phyloP scores from a whole-genome alignment of 345 rosid genomes.

The Physaria fendleri region DNA sequence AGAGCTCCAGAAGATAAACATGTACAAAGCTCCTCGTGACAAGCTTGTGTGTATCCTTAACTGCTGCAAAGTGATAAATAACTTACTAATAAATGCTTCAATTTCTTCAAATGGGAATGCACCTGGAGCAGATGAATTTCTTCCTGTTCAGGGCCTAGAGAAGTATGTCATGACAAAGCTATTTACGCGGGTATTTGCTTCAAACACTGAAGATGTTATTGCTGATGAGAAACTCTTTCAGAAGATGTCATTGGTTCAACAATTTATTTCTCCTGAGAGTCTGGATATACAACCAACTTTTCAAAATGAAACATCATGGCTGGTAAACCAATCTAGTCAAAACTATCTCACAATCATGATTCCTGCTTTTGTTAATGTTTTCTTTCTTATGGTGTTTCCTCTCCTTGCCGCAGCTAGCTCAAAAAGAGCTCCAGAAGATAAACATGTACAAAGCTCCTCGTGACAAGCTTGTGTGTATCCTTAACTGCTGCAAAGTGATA shows the following conservation, averaged over 20 bases:
- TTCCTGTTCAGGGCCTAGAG: conserved; percentile 96
- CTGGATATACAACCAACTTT: conserved; percentile 75
- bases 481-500: conserved; percentile 93
- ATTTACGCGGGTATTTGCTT: conserved; percentile 84
- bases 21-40: conserved; percentile 98
- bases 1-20: conserved; percentile 91
- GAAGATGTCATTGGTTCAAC: conserved; percentile 81
- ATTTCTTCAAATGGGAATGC: conserved; percentile 69
- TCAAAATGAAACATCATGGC: conserved; percentile 95
- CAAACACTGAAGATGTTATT: conserved; percentile 74
- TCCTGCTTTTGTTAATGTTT: neutral
- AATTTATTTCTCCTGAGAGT: conserved; percentile 72
- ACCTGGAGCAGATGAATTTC: conserved; percentile 97
- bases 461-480: conserved; percentile 91
- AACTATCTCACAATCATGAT: neutral
- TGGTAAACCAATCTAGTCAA: conserved; percentile 44
- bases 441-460: conserved; percentile 97
- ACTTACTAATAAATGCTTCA: conserved; percentile 70
- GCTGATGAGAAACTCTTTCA: conserved; percentile 62
- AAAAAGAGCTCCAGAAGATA: conserved; percentile 92
- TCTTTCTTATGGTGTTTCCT: conserved; percentile 2
- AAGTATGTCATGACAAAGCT: conserved; percentile 97
- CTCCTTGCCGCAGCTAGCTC: conserved; percentile 65
- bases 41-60: conserved; percentile 90
- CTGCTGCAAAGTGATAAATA: conserved; percentile 92